phyloP scores from a whole-genome alignment of 257 asterid genomes.

The Solanum tarapatanum region DNA sequence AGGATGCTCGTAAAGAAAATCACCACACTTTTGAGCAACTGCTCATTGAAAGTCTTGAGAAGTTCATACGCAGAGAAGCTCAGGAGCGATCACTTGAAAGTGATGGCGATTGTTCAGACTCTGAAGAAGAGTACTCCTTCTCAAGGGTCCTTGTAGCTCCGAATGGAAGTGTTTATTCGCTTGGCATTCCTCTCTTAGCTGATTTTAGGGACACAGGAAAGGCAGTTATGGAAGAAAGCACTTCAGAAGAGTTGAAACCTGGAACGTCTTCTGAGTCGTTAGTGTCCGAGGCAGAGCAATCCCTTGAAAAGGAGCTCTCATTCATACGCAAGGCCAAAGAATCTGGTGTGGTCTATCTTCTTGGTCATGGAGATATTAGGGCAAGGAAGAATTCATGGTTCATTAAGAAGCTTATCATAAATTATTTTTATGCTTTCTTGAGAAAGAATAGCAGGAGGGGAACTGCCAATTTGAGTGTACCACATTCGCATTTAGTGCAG shows the following conservation, averaged over 20 bases:
- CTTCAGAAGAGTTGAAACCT: slow-evolving; percentile 29
- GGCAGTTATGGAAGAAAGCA: slow-evolving; percentile 34
- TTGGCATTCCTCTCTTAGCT: slow-evolving; percentile 73
- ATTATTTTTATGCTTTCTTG: slow-evolving; percentile 82
- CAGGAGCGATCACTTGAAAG: slow-evolving; percentile 93
- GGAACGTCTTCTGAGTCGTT: slow-evolving; percentile 25
- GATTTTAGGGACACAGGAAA: slow-evolving; percentile 48
- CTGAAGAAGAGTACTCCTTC: slow-evolving; percentile 44
- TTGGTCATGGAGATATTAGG: slow-evolving; percentile 83
- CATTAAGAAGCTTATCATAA: slow-evolving; percentile 77
- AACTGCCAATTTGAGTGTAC: slow-evolving; percentile 76
- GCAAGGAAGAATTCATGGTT: slow-evolving; percentile 96
- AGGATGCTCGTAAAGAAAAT: slow-evolving; percentile 89
- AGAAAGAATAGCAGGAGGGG: slow-evolving; percentile 89
- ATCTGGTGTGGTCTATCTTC: slow-evolving; percentile 85
- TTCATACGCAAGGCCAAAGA: slow-evolving; percentile 74
- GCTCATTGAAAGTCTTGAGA: slow-evolving; percentile 86
- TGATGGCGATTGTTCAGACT: slow-evolving; percentile 56
- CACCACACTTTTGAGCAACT: slow-evolving; percentile 90
- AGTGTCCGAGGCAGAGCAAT: slow-evolving; percentile 53
- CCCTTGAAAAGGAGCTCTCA: slow-evolving; percentile 82
- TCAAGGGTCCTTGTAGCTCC: slow-evolving; percentile 78
- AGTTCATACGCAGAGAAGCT: slow-evolving; percentile 89
- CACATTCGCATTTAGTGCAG: slow-evolving; percentile 78
- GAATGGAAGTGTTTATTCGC: slow-evolving; percentile 82